Evolutionary conservation across 164 flowering plant genomes (phyloP), one percentile per base, ranked within the genome.

Genomic region (Kalanchoe fedtschenkoi): DNA sequence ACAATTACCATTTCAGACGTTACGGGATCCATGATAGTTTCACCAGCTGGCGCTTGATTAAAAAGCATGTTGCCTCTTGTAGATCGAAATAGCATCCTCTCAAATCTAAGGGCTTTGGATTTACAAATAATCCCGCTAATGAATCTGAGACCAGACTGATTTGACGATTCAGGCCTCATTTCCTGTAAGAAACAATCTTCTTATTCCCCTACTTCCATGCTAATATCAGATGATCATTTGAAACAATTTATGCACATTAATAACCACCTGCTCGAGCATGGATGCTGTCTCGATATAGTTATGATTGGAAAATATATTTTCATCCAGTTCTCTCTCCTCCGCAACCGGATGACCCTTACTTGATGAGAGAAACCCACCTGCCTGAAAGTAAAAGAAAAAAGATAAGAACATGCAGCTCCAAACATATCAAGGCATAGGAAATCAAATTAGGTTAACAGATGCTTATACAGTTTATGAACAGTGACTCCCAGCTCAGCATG

Each of bases 31-130:
- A 81, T 57, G 57, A 86, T 86, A 63, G 72, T 66, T 68, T 84
- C 87, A 64, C 82, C 97, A 43, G 93, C 92, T 55, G 86, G 69
- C 53, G 96, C 80, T 74, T 95, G 99, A 72, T 95, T 88, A 73
- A 95, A 95, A 75, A 88, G 84, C 95, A 91, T 85, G 72, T 95
- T 95, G 65, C 99, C 99, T 71, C 99, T 84, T 65, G 97, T 95
- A 59, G 96, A 95, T 69, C 99, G 96, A 70, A 90, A 95, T 64
- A 95, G 67, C 85, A 95, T 95, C 78, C 97, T 87, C 74, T 95
- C 96, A 78, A 95, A 95, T 70, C 78, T 84, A 64, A 83, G 76
- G 74, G 66, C 80, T 76, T 93, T 93, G 66, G 91, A 73, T 68
- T 81, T 79, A 65, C 82, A 81, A 53, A 93, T 85, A 42, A 93